A percentile compares a stretch with the other conserved stretches of the same genome.
Evolutionary conservation across 495 filamentous ascomycete species (phyloP).

Genomic region (Cryomyces minteri): DNA sequence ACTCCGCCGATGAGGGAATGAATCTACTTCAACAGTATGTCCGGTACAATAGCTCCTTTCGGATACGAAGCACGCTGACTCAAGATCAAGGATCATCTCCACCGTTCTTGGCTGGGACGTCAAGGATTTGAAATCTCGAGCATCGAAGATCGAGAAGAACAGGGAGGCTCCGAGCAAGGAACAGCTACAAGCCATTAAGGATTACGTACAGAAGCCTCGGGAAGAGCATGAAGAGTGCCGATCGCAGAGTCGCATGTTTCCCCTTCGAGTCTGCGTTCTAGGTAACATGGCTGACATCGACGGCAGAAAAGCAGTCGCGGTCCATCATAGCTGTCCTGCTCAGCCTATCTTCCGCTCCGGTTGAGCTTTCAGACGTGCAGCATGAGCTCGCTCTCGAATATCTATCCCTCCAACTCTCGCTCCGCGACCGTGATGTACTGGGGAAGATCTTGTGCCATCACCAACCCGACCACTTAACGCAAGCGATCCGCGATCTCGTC

Average conservation of each 20-base stretch:
- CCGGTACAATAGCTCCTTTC: not conserved
- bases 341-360: conserved; percentile 7
- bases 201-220: conserved; percentile 25
- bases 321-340: conserved; percentile 37
- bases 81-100: conserved; percentile 35
- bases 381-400: conserved; percentile 39
- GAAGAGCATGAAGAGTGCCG: conserved; percentile 30
- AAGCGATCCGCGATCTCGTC: conserved; percentile 34
- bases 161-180: conserved; percentile 28
- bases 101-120: conserved; percentile 42
- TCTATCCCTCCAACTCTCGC: conserved; percentile 33
- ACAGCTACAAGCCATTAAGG: conserved; percentile 29
- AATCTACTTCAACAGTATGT: conserved; percentile 43
- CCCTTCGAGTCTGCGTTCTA: not conserved
- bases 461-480: conserved; percentile 40
- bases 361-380: conserved; percentile 26
- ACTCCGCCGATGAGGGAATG: conserved; percentile 44
- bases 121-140: conserved; percentile 33
- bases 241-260: conserved; percentile 16
- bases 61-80: not conserved
- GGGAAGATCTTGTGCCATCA: conserved; percentile 34
- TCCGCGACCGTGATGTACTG: conserved; percentile 43
- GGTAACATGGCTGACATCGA: not conserved
- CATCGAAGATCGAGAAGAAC: conserved; percentile 31
- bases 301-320: conserved; percentile 13